Evolutionary conservation across 768 basidiomycete genomes (phyloP).

Genomic region (Tricholomella constricta): DNA sequence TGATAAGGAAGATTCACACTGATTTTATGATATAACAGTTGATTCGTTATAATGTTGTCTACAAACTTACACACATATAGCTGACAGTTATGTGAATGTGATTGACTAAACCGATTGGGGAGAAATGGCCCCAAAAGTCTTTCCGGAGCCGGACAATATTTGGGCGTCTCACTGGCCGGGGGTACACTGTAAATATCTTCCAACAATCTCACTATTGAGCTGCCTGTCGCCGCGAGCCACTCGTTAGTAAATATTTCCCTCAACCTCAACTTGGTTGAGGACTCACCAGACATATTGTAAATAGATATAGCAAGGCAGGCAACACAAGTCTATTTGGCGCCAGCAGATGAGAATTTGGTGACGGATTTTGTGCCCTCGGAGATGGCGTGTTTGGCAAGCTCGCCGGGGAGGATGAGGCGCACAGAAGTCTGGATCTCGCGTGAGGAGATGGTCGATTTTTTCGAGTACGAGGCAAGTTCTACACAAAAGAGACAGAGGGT

Average conservation of each 20-base stretch:
- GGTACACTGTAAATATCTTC: slow-evolving; percentile 79
- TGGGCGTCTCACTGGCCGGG: no score
- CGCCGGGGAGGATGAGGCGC: slow-evolving; percentile 93
- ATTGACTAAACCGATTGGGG: no score
- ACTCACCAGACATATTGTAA: slow-evolving; percentile 11
- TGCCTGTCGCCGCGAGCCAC: no score
- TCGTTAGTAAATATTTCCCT: not conserved
- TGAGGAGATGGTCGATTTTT: slow-evolving; percentile 98
- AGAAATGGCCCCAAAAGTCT: no score
- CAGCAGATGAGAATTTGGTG: slow-evolving; percentile 62
- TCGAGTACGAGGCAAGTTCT: slow-evolving; percentile 97
- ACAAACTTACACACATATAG: no score
- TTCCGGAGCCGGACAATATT: no score
- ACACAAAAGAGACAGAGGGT: slow-evolving; percentile 11
- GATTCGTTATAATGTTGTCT: no score
- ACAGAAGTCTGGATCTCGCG: slow-evolving; percentile 98
- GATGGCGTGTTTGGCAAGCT: slow-evolving; percentile 98
- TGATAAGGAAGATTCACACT: no score
- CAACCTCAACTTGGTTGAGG: not conserved
- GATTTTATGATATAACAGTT: no score
- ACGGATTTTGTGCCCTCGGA: slow-evolving; percentile 81
- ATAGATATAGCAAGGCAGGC: not conserved
- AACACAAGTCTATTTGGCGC: slow-evolving; percentile 44
- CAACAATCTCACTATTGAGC: no score
- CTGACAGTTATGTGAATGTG: no score